Percentiles rank a stretch among this genome's conserved stretches.
Conservation (phyloP, 108 stramenopile genomes). For the Skeletonema marinoi region DNA sequence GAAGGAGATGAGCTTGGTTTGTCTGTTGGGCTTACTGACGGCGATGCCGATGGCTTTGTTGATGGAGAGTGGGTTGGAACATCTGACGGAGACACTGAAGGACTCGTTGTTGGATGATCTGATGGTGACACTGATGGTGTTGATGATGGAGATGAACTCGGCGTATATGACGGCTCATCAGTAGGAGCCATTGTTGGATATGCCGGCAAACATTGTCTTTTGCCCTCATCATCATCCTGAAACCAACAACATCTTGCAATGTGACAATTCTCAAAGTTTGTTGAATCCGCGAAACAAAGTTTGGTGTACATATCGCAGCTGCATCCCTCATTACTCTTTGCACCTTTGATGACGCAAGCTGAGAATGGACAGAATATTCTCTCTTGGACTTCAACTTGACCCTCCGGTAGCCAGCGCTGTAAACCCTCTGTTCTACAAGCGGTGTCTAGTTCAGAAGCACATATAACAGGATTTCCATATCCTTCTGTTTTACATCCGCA, state of each 20-base stretch:
- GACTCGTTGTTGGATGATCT: not conserved
- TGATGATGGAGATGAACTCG: no score
- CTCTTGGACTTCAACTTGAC: not conserved
- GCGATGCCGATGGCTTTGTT: not conserved
- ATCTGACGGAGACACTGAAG: not conserved
- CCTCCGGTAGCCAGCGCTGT: not conserved
- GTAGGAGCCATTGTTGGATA: no score
- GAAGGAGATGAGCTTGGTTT: not conserved
- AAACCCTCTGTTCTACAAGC: not conserved
- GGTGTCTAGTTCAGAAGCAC: conserved; percentile 4
- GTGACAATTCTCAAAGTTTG: not conserved
- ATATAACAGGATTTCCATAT: not conserved
- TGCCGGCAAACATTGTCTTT: not conserved
- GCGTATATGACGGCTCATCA: not conserved
- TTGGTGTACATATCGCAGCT: not conserved
- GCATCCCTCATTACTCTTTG: not conserved
- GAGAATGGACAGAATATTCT: conserved; percentile 4
- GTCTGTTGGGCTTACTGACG: no score
- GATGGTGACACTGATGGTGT: not conserved
- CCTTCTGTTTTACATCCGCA: not conserved
- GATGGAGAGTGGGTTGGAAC: not conserved
- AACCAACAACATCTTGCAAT: conserved; percentile 4
- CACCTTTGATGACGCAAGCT: not conserved
- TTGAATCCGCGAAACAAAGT: conserved; percentile 1
- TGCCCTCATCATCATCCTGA: not conserved